These are phyloP conservation scores for Diaporthe ilicicola DNA, from an alignment of 2,329 filamentous ascomycete genomes.

Conservation along the genomic window DNA sequence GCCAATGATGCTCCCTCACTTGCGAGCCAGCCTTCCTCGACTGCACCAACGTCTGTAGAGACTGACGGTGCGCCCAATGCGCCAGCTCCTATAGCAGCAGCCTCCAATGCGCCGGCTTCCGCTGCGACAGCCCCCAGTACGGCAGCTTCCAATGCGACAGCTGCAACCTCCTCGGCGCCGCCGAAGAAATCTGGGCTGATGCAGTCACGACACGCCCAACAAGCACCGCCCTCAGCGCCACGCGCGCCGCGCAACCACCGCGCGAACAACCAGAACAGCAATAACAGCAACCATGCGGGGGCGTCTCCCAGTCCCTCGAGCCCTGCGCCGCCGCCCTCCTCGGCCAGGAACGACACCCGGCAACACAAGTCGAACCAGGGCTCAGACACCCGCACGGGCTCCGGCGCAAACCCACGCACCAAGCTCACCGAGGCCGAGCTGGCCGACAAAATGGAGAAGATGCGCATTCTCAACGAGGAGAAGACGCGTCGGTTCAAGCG, in stretches of 20 bases:
- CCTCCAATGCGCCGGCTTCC: constrained; percentile 29
- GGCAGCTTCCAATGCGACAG: constrained; percentile 19
- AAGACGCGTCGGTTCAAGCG: constrained; percentile 67
- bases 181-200: constrained; percentile 26
- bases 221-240: constrained; percentile 32
- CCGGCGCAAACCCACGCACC: constrained; percentile 66
- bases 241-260: constrained; percentile 32
- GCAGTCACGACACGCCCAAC: constrained; percentile 34
- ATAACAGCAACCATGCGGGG: constrained; percentile 16
- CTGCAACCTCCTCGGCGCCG: constrained; percentile 20
- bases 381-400: constrained; percentile 55
- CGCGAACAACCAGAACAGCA: constrained; percentile 34
- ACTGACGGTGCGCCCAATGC: neutral
- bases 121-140: constrained; percentile 12
- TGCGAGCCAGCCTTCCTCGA: constrained; percentile 17
- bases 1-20: constrained; percentile 1
- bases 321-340: constrained; percentile 36
- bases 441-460: constrained; percentile 66
- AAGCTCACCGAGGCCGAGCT: constrained; percentile 69
- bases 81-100: constrained; percentile 15
- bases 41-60: constrained; percentile 1
- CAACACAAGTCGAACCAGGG: constrained; percentile 41
- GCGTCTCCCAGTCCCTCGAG: constrained; percentile 29
- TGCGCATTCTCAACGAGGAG: constrained; percentile 66
- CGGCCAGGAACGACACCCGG: constrained; percentile 40